A percentile compares a stretch with the other conserved stretches of the same genome.
phyloP scores from a whole-genome alignment of 2,329 filamentous ascomycete species.

The Calonectria leucothoes region DNA sequence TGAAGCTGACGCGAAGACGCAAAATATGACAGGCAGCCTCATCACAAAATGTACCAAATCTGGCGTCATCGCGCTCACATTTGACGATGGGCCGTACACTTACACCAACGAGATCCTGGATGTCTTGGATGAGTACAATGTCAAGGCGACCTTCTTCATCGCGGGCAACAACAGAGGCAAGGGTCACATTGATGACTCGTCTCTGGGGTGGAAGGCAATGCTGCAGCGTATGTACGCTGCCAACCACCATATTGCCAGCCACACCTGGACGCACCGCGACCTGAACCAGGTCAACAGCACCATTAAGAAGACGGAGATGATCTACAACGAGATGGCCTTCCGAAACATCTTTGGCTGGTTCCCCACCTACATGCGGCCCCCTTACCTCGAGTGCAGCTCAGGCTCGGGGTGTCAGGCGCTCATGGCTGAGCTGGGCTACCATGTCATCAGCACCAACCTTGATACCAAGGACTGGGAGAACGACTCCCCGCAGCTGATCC shows the following conservation, averaged over 20 bases:
- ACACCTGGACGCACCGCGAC: conserved; percentile 60
- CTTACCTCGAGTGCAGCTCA: conserved; percentile 56
- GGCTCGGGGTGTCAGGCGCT: conserved; percentile 52
- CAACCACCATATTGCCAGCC: conserved; percentile 60
- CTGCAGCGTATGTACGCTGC: conserved; percentile 54
- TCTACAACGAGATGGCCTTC: conserved; percentile 58
- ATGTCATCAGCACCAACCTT: conserved; percentile 66
- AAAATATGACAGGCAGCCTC: conserved; percentile 39
- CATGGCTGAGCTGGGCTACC: conserved; percentile 60
- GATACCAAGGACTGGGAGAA: conserved; percentile 72
- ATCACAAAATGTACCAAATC: conserved; percentile 51
- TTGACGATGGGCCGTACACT: conserved; percentile 58
- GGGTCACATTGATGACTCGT: conserved; percentile 53
- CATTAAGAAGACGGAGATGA: conserved; percentile 52
- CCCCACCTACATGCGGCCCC: conserved; percentile 58
- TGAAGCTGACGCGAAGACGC: conserved; percentile 30
- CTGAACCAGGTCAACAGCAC: conserved; percentile 50
- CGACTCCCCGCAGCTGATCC: conserved; percentile 60
- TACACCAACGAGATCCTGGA: conserved; percentile 57
- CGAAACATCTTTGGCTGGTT: conserved; percentile 54
- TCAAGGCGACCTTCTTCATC: conserved; percentile 56
- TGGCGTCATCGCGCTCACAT: conserved; percentile 57
- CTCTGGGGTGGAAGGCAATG: conserved; percentile 48
- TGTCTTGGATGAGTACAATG: conserved; percentile 43
- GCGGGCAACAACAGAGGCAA: conserved; percentile 56